Evolutionary conservation across 164 flowering plant species (phyloP), one percentile per base, ranked within the genome.

Genomic region (Kingdonia uniflora): DNA sequence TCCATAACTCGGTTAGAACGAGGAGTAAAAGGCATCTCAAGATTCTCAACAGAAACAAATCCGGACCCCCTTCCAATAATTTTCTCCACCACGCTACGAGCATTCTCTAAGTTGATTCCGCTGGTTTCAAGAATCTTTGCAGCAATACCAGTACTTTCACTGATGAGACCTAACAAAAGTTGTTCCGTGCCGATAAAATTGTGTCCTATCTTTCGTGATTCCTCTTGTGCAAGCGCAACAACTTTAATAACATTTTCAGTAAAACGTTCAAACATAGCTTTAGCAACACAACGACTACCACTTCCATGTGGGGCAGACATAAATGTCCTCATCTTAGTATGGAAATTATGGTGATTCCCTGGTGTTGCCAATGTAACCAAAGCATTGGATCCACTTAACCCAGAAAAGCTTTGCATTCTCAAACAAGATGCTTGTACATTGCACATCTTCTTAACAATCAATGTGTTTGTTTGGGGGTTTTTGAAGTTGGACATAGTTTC

Each of bases 91-190:
- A 85, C 98, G 0, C 82, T 88, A 22, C 98, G 90, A 2, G 98
- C 96, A 76, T 86, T 94, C 65, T 92, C 86, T 38, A 92, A 69
- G 71, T 75, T 86, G 23, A 92, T 84, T 50, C 96, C 98, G 94
- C 85, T 78, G 19, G 96, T 85, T 65, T 88, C 88, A 19, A 92
- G 79, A 39, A 92, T 96, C 70, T 92, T 88, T 37, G 96, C 90
- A 68, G 95, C 96, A 68, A 92, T 92, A 2, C 98, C 98, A 59
- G 98, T 88, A 40, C 96, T 94, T 77, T 92, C 95, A 61, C 98
- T 95, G 42, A 92, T 88, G 57, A 92, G 91, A 40, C 98, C 96
- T 68, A 92, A 66, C 19, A 92, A 55, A 45, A 92, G 82, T 61
- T 88, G 98, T 71, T 88, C 96, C 5, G 98, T 92, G 33, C 98